Conservation (phyloP, 2,329 filamentous ascomycete species). For the Eutypella sp. region DNA sequence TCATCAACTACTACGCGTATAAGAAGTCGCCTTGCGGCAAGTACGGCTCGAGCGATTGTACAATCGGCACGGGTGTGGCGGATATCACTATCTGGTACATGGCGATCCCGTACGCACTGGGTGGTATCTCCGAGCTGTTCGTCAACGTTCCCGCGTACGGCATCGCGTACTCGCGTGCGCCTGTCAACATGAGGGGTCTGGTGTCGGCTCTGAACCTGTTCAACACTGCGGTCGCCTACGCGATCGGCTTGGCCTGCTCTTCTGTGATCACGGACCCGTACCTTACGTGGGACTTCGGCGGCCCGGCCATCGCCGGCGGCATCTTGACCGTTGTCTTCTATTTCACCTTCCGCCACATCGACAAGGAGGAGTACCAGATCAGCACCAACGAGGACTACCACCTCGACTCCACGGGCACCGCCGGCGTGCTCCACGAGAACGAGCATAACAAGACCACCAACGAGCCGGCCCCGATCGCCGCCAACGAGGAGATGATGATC, state of each 20-base stretch:
- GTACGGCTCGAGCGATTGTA: slow-evolving; percentile 33
- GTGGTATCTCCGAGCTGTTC: slow-evolving; percentile 49
- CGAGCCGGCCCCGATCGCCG: slow-evolving; percentile 24
- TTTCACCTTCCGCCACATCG: slow-evolving; percentile 42
- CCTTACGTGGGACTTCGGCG: slow-evolving; percentile 46
- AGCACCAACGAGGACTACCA: slow-evolving; percentile 33
- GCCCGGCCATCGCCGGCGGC: slow-evolving; percentile 40
- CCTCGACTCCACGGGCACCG: slow-evolving; percentile 31
- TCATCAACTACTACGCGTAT: slow-evolving; percentile 39
- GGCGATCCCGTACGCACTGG: slow-evolving; percentile 45
- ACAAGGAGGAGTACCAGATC: slow-evolving; percentile 39
- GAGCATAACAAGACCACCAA: slow-evolving; percentile 30
- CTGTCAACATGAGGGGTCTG: slow-evolving; percentile 46
- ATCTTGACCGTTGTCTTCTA: slow-evolving; percentile 41
- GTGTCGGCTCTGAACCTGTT: slow-evolving; percentile 47
- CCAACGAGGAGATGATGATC: slow-evolving; percentile 31
- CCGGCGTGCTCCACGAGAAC: slow-evolving; percentile 37
- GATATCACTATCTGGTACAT: slow-evolving; percentile 53
- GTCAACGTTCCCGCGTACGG: slow-evolving; percentile 47
- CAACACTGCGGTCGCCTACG: slow-evolving; percentile 40
- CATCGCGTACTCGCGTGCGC: slow-evolving; percentile 47
- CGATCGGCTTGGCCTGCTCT: slow-evolving; percentile 39
- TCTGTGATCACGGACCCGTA: slow-evolving; percentile 43
- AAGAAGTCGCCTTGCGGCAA: slow-evolving; percentile 36
- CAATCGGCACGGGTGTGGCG: slow-evolving; percentile 31